Conservation (phyloP, 805 yeast genomes). For the Candida methanosorbosa region DNA sequence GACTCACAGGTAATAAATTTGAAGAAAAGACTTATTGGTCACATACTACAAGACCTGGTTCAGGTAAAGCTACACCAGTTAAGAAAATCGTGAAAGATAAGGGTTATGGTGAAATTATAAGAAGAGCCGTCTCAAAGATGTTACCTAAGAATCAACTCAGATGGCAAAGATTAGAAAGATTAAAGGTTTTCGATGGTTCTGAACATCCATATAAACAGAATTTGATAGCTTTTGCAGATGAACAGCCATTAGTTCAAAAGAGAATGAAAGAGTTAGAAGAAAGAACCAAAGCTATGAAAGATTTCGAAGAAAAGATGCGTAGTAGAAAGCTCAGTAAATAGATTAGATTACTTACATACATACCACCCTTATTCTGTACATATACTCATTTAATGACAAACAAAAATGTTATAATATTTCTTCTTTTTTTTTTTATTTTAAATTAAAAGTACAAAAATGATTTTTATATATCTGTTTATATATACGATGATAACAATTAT, state of each 20-base stretch:
- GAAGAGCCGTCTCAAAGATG: constrained; percentile 92
- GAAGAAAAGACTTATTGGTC: constrained; percentile 78
- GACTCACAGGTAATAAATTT: constrained; percentile 80
- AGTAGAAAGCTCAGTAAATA: constrained; percentile 16
- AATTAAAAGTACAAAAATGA: no score
- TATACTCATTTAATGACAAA: no score
- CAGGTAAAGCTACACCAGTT: constrained; percentile 78
- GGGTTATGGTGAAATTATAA: constrained; percentile 83
- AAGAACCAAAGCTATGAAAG: constrained; percentile 15
- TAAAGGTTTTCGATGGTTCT: constrained; percentile 82
- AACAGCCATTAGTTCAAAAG: constrained; percentile 43
- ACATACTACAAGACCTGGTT: constrained; percentile 87
- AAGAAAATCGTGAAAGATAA: constrained; percentile 62
- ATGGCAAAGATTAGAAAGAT: constrained; percentile 68
- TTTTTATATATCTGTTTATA: no score
- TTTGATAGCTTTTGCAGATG: constrained; percentile 78
- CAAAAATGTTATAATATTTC: no score
- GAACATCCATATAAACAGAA: constrained; percentile 82
- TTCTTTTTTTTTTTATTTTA: no score
- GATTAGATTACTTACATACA: background rate
- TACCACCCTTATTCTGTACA: no score
- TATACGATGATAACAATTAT: no score
- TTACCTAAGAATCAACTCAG: constrained; percentile 86
- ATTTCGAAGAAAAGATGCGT: constrained; percentile 18
- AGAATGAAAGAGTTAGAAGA: constrained; percentile 30